Evolutionary conservation across 768 basidiomycete species (phyloP).

Genomic region (Sarcodon aspratus): DNA sequence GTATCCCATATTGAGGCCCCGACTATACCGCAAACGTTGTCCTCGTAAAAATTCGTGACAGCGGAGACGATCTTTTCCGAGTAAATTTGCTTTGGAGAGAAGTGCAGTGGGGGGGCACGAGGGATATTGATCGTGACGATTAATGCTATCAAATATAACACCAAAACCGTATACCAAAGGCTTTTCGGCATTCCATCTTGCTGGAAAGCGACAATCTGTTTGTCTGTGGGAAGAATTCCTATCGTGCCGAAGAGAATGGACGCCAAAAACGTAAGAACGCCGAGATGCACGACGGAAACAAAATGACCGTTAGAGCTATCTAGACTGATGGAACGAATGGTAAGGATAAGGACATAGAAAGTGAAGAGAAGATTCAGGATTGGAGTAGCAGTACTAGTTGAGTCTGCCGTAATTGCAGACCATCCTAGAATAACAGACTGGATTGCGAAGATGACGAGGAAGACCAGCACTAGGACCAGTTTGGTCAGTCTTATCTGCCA

Average conservation of each 20-base stretch:
- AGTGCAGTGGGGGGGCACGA: conserved; percentile 65
- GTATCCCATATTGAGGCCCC: conserved; percentile 48
- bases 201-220: conserved; percentile 20
- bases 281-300: conserved; percentile 43
- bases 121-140: conserved; percentile 41
- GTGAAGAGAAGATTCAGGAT: conserved; percentile 41
- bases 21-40: conserved; percentile 67
- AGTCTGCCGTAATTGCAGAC: conserved; percentile 22
- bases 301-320: conserved; percentile 25
- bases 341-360: conserved; percentile 45
- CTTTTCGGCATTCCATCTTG: conserved; percentile 10
- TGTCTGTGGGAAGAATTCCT: conserved; percentile 45
- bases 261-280: conserved; percentile 39
- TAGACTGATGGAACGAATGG: conserved; percentile 36
- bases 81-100: conserved; percentile 64
- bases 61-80: conserved; percentile 53
- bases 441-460: conserved; percentile 35
- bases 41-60: conserved; percentile 48
- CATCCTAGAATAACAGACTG: conserved; percentile 48
- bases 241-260: conserved; percentile 30
- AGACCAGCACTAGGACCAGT: conserved; percentile 31
- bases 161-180: conserved; percentile 44
- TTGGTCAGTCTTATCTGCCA: conserved; percentile 51
- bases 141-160: conserved; percentile 34
- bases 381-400: conserved; percentile 23